These are phyloP conservation scores for Oenanthe javanica DNA, from an alignment of 140 eudicot genomes.

Conservation along the genomic window DNA sequence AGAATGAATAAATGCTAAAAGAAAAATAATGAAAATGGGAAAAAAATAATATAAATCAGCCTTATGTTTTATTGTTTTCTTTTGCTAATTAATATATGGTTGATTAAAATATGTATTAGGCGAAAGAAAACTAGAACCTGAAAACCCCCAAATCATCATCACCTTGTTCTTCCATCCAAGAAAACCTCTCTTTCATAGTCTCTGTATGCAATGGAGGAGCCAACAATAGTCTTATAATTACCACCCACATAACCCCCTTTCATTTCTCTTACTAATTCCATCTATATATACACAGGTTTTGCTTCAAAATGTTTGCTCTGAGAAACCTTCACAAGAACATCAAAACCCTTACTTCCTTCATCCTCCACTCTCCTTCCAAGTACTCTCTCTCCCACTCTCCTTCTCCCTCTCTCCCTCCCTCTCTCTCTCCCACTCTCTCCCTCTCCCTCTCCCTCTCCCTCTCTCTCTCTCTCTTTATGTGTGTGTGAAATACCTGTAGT, in stretches of 20 bases:
- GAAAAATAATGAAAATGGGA: too few species aligned
- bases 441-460: not conserved
- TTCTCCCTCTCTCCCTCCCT: not conserved
- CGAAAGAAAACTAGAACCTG: not conserved
- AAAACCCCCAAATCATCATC: conserved; percentile 2
- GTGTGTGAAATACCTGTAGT: not conserved
- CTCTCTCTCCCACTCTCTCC: not conserved
- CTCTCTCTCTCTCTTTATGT: not conserved
- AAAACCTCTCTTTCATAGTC: too few species aligned
- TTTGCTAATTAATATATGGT: too few species aligned
- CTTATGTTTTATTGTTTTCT: too few species aligned
- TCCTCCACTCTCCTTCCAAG: conserved; percentile 34
- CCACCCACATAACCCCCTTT: not conserved
- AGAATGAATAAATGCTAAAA: too few species aligned
- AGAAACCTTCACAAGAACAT: conserved; percentile 51
- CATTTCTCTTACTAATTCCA: not conserved
- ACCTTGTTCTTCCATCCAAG: not conserved
- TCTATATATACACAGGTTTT: not conserved
- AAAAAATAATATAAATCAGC: too few species aligned
- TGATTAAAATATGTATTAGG: too few species aligned
- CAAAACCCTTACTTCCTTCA: conserved; percentile 40
- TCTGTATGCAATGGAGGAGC: not conserved
- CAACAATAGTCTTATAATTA: not conserved
- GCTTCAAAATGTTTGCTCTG: conserved; percentile 41
- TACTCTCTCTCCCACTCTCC: not conserved